Evolutionary conservation across 2,329 filamentous ascomycete species (phyloP).

Genomic region (Juglanconis sp.): DNA sequence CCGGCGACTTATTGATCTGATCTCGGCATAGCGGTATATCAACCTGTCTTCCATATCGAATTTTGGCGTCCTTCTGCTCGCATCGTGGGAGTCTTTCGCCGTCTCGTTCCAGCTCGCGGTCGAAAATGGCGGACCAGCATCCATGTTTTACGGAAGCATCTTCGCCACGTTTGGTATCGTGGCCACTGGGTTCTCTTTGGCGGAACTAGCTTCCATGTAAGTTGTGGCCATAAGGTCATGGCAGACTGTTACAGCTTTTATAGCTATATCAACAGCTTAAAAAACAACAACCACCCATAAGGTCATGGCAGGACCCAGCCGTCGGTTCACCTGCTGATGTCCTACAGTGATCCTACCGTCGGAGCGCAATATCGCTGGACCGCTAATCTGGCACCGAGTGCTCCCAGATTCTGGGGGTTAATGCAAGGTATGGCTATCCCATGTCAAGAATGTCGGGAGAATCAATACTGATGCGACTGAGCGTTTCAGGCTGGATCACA

Average conservation of each 20-base stretch:
- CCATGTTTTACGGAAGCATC: not conserved
- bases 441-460: too few relatives aligned
- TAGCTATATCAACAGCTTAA: too few relatives aligned
- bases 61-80: not conserved
- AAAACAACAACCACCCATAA: too few relatives aligned
- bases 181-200: not conserved
- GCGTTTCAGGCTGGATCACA: not conserved
- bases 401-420: not conserved
- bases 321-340: not conserved
- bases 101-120: not conserved
- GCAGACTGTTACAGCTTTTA: too few relatives aligned
- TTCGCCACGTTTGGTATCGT: not conserved
- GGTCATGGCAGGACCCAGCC: too few relatives aligned
- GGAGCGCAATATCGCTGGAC: not conserved
- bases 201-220: not conserved
- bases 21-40: not conserved
- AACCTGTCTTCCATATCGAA: not conserved
- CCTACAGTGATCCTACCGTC: not conserved
- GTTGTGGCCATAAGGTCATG: not conserved
- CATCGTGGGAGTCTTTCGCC: not conserved
- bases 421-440: not conserved
- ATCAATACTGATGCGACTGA: too few relatives aligned
- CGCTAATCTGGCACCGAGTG: not conserved
- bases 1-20: not conserved
- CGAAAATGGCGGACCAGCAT: not conserved